Evolutionary conservation across 768 basidiomycete genomes (phyloP).

Genomic region (Krasilnikovozyma curviuscula): DNA sequence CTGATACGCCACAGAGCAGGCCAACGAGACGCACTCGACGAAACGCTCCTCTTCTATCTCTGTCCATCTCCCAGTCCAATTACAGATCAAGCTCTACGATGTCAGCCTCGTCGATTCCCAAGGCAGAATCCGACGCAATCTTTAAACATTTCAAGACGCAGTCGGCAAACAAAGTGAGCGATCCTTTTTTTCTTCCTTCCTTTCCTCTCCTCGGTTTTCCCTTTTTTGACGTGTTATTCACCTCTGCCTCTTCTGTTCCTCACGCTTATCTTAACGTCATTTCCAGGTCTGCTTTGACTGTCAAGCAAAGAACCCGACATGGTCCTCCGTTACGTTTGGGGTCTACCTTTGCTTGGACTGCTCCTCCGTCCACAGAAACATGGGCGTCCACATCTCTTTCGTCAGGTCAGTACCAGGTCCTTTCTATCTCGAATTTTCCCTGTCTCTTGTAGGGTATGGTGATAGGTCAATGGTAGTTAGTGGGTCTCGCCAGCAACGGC

Average conservation of each 20-base stretch:
- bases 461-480: background rate
- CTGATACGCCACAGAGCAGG: no score
- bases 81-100: no score
- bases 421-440: background rate
- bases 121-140: no score
- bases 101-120: no score
- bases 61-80: no score
- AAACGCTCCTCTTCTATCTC: no score
- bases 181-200: no score
- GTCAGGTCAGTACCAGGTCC: slow-evolving; percentile 45
- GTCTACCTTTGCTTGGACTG: slow-evolving; percentile 97
- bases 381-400: slow-evolving; percentile 96
- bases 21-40: no score
- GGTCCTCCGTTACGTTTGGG: slow-evolving; percentile 90
- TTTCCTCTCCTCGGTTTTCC: no score
- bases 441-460: background rate
- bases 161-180: no score
- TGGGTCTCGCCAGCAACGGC: no score
- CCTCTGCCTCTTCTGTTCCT: background rate
- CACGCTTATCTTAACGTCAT: background rate
- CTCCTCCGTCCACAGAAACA: slow-evolving; percentile 81
- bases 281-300: slow-evolving; percentile 79
- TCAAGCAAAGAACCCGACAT: slow-evolving; percentile 84
- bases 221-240: background rate
- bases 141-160: no score